Percentiles rank a stretch among this genome's conserved stretches.
phyloP scores from a whole-genome alignment of 768 basidiomycete genomes.

The Pilatotrama ljubarskyi region DNA sequence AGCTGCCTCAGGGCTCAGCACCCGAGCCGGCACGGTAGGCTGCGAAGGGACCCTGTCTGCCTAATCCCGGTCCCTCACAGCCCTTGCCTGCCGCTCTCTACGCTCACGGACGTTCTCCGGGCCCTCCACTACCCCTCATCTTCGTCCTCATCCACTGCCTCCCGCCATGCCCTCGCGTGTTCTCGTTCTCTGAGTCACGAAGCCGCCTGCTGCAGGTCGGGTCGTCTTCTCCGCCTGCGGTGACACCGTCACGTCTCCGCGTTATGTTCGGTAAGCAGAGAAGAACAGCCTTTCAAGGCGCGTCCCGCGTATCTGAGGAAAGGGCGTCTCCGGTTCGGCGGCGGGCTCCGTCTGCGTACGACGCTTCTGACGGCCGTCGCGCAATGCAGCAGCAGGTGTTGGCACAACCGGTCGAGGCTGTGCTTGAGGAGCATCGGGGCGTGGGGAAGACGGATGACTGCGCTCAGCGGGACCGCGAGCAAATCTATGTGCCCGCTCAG shows the following conservation, averaged over 20 bases:
- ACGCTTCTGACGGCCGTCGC: slow-evolving; percentile 10
- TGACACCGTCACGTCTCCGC: slow-evolving; percentile 68
- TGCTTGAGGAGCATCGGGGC: neutral
- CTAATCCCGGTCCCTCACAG: slow-evolving; percentile 5
- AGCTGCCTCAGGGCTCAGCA: slow-evolving; percentile 85
- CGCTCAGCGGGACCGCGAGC: neutral
- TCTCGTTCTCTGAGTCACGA: slow-evolving; percentile 26
- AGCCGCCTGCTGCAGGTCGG: slow-evolving; percentile 16
- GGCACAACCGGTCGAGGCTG: slow-evolving; percentile 38
- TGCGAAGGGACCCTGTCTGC: slow-evolving; percentile 70
- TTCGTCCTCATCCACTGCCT: slow-evolving; percentile 29
- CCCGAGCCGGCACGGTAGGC: slow-evolving; percentile 79
- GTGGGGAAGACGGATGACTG: slow-evolving; percentile 11
- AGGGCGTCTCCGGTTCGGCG: slow-evolving; percentile 48
- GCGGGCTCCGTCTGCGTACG: slow-evolving; percentile 6
- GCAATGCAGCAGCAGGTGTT: slow-evolving; percentile 36
- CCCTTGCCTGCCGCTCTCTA: slow-evolving; percentile 13
- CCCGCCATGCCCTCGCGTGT: neutral
- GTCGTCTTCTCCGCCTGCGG: slow-evolving; percentile 38
- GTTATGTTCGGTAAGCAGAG: slow-evolving; percentile 74
- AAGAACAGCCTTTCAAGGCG: slow-evolving; percentile 81
- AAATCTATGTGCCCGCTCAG: too few relatives aligned
- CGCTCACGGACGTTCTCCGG: slow-evolving; percentile 36
- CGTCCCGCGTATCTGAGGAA: slow-evolving; percentile 82
- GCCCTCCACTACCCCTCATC: slow-evolving; percentile 53